Evolutionary conservation across 2,329 filamentous ascomycete genomes (phyloP).

Genomic region (Verticillium isaacii): DNA sequence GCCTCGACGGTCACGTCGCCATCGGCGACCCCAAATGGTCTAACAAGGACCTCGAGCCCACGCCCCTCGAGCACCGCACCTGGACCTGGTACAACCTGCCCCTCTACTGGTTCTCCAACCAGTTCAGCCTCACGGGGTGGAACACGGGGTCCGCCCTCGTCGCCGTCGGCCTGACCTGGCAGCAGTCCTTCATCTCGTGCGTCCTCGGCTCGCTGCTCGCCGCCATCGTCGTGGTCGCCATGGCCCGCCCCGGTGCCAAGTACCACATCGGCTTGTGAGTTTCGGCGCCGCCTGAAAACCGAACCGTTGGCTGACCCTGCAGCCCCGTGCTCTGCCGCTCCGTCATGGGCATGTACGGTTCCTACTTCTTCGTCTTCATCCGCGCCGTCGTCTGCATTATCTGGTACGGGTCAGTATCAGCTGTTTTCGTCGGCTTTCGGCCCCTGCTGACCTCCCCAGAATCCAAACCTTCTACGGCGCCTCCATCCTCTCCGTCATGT

Average conservation of each 20-base stretch:
- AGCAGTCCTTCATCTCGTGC: conserved; percentile 20
- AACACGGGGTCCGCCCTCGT: conserved; percentile 21
- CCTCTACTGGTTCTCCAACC: conserved; percentile 22
- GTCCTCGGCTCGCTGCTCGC: conserved; percentile 19
- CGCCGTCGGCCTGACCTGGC: conserved; percentile 22
- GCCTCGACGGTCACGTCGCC: conserved; percentile 9
- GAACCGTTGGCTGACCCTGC: not conserved
- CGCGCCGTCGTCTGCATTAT: conserved; percentile 25
- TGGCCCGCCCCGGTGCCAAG: conserved; percentile 19
- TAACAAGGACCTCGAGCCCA: conserved; percentile 21
- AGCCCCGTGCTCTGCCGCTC: conserved; percentile 30
- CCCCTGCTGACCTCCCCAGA: not conserved
- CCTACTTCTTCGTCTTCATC: conserved; percentile 33
- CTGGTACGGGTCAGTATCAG: conserved; percentile 16
- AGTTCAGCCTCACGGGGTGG: conserved; percentile 22
- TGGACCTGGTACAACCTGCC: conserved; percentile 23
- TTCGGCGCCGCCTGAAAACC: too few relatives aligned
- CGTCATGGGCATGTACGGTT: conserved; percentile 36
- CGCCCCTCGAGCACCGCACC: conserved; percentile 15
- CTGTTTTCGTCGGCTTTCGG: not conserved
- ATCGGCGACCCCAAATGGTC: conserved; percentile 21
- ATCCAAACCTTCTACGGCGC: conserved; percentile 15
- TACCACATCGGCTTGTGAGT: conserved; percentile 22
- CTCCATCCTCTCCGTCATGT: conserved; percentile 16
- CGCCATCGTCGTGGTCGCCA: conserved; percentile 17